Base-by-base conservation (phyloP, 345 rosid genomes). In the Turritis glabra region DNA sequence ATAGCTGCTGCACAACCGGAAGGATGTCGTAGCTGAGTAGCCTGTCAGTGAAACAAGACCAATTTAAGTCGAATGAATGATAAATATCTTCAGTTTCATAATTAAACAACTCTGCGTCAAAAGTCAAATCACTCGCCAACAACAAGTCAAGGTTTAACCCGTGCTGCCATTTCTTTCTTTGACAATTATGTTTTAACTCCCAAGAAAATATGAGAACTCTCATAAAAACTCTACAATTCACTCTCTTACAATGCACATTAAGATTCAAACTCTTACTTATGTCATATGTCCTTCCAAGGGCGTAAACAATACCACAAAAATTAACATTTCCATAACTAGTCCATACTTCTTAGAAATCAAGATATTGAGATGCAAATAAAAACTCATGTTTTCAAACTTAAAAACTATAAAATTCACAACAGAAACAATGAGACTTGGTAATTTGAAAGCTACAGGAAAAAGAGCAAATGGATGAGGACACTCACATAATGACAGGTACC, bases 401-500 rank as follows among this genome's bases (percentile, higher is more conserved):
- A 15, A 27, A 26, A 17, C 17, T n/a, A 26, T 11, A 44, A 25
- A n/a, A 26, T 35, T 14, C 59, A 67, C n/a, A 51, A n/a, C 2
- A 37, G 1, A 37, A 25, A 53, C 13, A 54, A n/a, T 44, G 57
- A 23, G 27, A 60, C 29, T 38, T 7, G 26, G 22, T 75, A 22
- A 13, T 44, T 14, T 18, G 5, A 62, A 54, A 44, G 59, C 40
- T 56, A 48, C 9, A 65, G 30, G 6, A 15, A 65, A 59, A 19
- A 52, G 32, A 60, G 54, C 7, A 62, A 12, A 66, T 21, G 46
- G 12, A 44, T 37, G 55, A 81, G 72, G 76, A 27, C 30, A 85
- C 96, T 90, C 79, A 92, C 98, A 64, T 86, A 96, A 71, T 86
- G 75, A 41, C 99, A 96, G 29, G 37, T 58, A 70, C 88, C 98